Conservation (phyloP, 2,329 filamentous ascomycete species). For the Xylaria sp. region DNA sequence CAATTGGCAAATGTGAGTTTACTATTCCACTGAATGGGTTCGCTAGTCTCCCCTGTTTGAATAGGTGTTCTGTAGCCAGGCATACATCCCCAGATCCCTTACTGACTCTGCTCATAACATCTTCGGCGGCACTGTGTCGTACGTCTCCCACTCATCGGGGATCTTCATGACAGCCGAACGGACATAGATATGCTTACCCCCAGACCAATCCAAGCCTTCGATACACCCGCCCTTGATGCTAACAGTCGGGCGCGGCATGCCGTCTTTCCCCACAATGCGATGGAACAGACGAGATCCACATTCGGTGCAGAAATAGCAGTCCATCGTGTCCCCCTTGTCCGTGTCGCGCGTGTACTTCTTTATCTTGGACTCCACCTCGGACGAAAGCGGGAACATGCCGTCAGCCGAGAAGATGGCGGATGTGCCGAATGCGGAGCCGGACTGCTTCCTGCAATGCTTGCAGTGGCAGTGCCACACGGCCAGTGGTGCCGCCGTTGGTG, state of each 20-base stretch:
- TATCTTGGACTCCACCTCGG: conserved; percentile 48
- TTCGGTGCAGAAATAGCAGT: conserved; percentile 51
- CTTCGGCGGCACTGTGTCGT: conserved; percentile 40
- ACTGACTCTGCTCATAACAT: background rate
- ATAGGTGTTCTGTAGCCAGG: background rate
- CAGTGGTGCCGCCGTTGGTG: conserved; percentile 49
- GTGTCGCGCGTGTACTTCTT: conserved; percentile 53
- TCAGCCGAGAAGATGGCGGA: conserved; percentile 56
- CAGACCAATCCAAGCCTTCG: conserved; percentile 53
- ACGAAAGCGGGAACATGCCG: conserved; percentile 54
- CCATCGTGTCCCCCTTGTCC: conserved; percentile 54
- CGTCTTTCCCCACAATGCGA: conserved; percentile 52
- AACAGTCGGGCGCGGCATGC: conserved; percentile 50
- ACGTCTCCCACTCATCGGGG: conserved; percentile 50
- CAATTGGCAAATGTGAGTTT: background rate
- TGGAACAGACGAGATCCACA: conserved; percentile 62
- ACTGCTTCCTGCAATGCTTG: conserved; percentile 57
- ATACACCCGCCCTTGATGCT: conserved; percentile 60
- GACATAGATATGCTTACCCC: conserved; percentile 58
- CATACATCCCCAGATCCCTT: background rate
- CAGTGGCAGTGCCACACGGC: conserved; percentile 59
- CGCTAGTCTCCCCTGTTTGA: background rate
- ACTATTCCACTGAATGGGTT: background rate
- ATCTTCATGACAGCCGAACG: conserved; percentile 57
- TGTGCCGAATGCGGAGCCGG: conserved; percentile 57